Percentiles rank a stretch among this genome's conserved stretches.
Conservation (phyloP, 805 yeast species). For the Wickerhamiella allomyrinae region DNA sequence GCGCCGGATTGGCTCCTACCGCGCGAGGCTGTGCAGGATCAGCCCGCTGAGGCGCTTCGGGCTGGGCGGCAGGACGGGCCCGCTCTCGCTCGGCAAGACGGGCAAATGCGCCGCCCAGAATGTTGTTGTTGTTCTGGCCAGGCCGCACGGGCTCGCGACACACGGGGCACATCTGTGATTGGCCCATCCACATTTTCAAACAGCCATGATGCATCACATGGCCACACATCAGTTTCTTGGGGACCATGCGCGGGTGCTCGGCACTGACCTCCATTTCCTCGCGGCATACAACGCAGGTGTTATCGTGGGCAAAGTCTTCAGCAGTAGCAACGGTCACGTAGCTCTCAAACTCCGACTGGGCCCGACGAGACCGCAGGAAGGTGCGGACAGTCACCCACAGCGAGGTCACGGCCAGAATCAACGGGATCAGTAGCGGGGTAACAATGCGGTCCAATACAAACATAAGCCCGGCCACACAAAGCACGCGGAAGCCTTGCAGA, state of each 20-base stretch:
- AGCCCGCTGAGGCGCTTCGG: no score
- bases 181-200: conserved; percentile 80
- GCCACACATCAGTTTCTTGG: conserved; percentile 69
- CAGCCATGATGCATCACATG: conserved; percentile 86
- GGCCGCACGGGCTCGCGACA: conserved; percentile 31
- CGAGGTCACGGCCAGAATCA: conserved; percentile 19
- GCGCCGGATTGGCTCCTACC: no score
- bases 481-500: neutral
- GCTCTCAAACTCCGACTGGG: conserved; percentile 46
- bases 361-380: conserved; percentile 20
- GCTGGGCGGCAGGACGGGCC: no score
- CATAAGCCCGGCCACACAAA: neutral
- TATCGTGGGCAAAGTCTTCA: conserved; percentile 45
- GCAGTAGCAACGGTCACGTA: conserved; percentile 48
- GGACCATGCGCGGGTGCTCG: conserved; percentile 33
- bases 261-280: conserved; percentile 60
- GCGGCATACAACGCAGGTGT: conserved; percentile 75
- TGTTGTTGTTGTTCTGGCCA: no score
- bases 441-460: conserved; percentile 28
- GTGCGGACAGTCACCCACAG: conserved; percentile 21
- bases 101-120: no score
- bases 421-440: conserved; percentile 31
- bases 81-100: no score
- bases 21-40: no score
- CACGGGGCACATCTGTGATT: conserved; percentile 87